A percentile compares a stretch with the other conserved stretches of the same genome.
Conservation (phyloP, 345 rosid genomes). For the Pistacia integerrima region DNA sequence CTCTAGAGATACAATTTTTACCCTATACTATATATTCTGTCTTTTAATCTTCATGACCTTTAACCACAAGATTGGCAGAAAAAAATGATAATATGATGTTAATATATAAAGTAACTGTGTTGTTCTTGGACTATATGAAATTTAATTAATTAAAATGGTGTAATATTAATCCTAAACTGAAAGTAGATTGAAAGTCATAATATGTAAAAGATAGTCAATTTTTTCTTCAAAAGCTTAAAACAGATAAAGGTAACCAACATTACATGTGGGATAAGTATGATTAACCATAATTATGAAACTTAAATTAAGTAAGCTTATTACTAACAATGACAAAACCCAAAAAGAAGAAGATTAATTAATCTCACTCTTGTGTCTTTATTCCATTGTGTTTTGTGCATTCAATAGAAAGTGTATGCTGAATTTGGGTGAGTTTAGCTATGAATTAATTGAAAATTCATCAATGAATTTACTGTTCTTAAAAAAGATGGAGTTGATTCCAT, state of each 20-base stretch:
- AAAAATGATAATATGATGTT: neutral
- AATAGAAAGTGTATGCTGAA: neutral
- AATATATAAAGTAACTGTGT: too few species aligned
- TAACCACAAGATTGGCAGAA: neutral
- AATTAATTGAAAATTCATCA: too few species aligned
- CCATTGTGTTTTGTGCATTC: slow-evolving; percentile 13
- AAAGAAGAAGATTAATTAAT: neutral
- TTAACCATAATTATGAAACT: slow-evolving; percentile 2
- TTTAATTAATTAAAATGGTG: too few species aligned
- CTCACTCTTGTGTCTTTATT: neutral
- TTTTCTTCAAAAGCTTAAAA: neutral
- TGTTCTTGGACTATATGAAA: too few species aligned
- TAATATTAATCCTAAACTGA: too few species aligned
- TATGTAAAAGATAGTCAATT: neutral
- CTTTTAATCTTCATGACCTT: too few species aligned
- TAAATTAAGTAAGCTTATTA: neutral
- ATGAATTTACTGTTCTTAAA: too few species aligned
- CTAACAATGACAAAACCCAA: neutral
- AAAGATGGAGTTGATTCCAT: neutral
- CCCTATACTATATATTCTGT: too few species aligned
- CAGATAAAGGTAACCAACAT: neutral
- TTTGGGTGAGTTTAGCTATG: too few species aligned
- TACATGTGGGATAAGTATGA: slow-evolving; percentile 14
- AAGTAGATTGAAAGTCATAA: too few species aligned
- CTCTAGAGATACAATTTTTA: too few species aligned